Percentiles rank a stretch among this genome's conserved stretches.
phyloP scores from a whole-genome alignment of 345 rosid species.

The Odontarrhena argentea region DNA sequence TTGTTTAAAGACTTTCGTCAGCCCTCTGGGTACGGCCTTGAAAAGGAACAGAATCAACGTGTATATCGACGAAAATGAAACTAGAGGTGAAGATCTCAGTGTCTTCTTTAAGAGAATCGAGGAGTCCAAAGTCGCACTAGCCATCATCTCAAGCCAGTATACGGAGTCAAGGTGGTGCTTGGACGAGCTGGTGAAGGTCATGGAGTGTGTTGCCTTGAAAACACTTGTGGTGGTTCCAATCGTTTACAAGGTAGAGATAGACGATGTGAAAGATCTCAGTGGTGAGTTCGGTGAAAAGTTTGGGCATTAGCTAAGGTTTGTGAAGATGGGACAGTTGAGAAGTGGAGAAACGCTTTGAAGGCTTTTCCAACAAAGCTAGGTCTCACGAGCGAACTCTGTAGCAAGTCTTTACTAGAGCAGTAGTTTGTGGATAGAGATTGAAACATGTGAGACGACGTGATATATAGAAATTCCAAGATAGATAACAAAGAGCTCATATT shows the following conservation, averaged over 20 bases:
- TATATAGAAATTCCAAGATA: no score
- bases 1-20: no score
- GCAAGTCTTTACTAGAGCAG: no score
- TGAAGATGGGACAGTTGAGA: neutral
- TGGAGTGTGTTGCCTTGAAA: neutral
- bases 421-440: no score
- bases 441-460: no score
- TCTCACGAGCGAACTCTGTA: no score
- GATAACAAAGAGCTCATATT: no score
- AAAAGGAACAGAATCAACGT: constrained; percentile 2
- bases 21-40: constrained; percentile 25
- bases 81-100: neutral
- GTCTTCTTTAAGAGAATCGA: neutral
- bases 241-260: constrained; percentile 15
- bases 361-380: neutral
- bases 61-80: neutral
- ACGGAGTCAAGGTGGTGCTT: no score
- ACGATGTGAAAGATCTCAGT: constrained; percentile 4
- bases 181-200: no score
- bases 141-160: constrained; percentile 7
- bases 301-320: neutral
- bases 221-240: constrained; percentile 20
- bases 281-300: constrained; percentile 25
- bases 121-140: neutral
- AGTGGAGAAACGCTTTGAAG: constrained; percentile 12